Base-by-base conservation (phyloP, 345 rosid genomes). In the Toxicodendron radicans region DNA sequence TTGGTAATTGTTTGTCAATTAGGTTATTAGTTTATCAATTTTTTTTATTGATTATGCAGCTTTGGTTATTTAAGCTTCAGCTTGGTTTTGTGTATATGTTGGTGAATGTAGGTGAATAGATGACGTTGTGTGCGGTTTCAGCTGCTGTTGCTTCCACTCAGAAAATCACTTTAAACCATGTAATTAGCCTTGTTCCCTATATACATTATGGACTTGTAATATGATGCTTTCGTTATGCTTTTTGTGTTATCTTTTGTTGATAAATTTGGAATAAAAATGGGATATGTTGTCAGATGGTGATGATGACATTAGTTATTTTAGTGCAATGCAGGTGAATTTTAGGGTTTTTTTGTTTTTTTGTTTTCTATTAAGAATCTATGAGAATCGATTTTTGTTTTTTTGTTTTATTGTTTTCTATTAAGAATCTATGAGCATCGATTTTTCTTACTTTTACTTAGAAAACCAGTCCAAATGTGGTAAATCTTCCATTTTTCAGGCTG, bases 401-500 rank as follows among this genome's bases (percentile, higher is more conserved):
- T 32, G 1, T 32, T 32, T 32, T 48, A n/a, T n/a, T 74, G 38
- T 7, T 10, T 27, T 38, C 43, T 38, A 8, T 8, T 38, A 38
- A 38, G 43, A 7, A 38, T 7, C 1, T 46, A 3, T 21, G 27
- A 21, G 27, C 3, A 4, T 20, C 0, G 8, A 53, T 58, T 5
- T 10, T 43, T 27, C 17, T 60, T 60, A 13, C 7, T 30, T 1
- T 60, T 14, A 3, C 1, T 33, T 41, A 5, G 46, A 18, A 27
- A 48, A 59, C 32, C 3, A 32, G 17, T 33, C 10, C 13, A 46
- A 17, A 0, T 38, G 21, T 6, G 38, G 21, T 56, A 18, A 45
- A 33, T 52, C 5, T 70, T 58, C 23, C 21, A 11, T 7, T 66
- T 75, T 49, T 70, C 83, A 86, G 90, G 82, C 69, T 65, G 83